Evolutionary conservation across 306 rosid species (phyloP).

Genomic region (Luffa acutangula): DNA sequence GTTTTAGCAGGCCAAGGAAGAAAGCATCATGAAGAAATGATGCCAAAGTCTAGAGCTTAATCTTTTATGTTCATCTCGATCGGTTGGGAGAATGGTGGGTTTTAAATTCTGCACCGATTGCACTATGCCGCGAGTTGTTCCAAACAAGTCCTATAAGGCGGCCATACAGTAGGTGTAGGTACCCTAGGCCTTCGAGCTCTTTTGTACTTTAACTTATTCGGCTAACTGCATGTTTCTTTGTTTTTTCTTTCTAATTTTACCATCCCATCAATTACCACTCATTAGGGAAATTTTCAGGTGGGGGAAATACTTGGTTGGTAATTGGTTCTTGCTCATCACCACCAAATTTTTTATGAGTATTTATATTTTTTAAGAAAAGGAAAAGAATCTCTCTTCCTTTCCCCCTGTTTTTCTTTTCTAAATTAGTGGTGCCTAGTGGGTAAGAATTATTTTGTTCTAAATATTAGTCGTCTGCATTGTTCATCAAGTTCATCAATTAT

Average conservation of each 20-base stretch:
- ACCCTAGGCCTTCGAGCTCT: slow-evolving; percentile 31
- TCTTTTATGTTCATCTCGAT: background rate
- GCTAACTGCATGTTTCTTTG: background rate
- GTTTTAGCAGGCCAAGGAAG: slow-evolving; percentile 61
- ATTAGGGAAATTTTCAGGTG: background rate
- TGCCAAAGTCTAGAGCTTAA: slow-evolving; percentile 29
- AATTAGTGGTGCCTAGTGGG: no score
- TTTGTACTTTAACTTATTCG: slow-evolving; percentile 38
- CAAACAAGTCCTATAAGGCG: slow-evolving; percentile 22
- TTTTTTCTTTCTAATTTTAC: background rate
- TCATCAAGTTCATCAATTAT: no score
- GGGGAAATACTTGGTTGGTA: background rate
- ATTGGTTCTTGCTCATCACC: no score
- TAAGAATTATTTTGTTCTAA: no score
- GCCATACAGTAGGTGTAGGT: slow-evolving; percentile 40
- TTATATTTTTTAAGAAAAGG: background rate
- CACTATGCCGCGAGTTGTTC: slow-evolving; percentile 26
- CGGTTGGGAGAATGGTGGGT: slow-evolving; percentile 41
- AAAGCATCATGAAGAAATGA: slow-evolving; percentile 47
- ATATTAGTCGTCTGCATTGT: no score
- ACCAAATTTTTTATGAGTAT: background rate
- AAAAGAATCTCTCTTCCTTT: no score
- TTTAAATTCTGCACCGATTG: slow-evolving; percentile 42
- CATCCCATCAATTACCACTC: background rate
- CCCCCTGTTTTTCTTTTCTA: no score